phyloP scores from a whole-genome alignment of 495 filamentous ascomycete genomes.

The Talaromyces proteolyticus region DNA sequence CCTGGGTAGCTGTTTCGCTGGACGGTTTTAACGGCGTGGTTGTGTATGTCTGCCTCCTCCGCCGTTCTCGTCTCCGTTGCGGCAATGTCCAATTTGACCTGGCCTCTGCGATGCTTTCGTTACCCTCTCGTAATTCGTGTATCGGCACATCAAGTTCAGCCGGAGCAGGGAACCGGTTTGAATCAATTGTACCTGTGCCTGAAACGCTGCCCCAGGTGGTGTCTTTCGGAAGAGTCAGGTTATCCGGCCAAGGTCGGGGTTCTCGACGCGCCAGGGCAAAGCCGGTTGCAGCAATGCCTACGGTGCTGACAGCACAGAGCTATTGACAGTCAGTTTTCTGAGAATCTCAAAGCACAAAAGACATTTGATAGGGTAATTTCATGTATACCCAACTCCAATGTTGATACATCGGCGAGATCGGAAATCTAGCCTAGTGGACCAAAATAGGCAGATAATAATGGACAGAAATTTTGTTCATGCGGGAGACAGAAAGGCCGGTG shows the following conservation, averaged over 20 bases:
- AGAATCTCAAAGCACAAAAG: neutral
- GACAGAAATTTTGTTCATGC: neutral
- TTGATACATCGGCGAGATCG: no score
- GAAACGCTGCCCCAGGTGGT: neutral
- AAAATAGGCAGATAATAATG: no score
- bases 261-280: slow-evolving; percentile 57
- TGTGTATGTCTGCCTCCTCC: slow-evolving; percentile 34
- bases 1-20: neutral
- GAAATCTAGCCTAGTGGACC: no score
- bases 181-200: neutral
- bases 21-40: slow-evolving; percentile 19
- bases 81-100: slow-evolving; percentile 7
- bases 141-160: slow-evolving; percentile 1
- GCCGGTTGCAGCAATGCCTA: slow-evolving; percentile 61
- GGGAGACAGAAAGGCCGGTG: slow-evolving; percentile 1
- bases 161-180: neutral
- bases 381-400: no score
- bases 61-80: slow-evolving; percentile 17
- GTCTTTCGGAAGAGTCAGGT: neutral
- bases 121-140: neutral
- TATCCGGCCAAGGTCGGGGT: slow-evolving; percentile 9
- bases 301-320: slow-evolving; percentile 67
- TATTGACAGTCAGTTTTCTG: slow-evolving; percentile 19
- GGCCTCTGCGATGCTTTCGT: slow-evolving; percentile 6
- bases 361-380: neutral